Base-by-base conservation (phyloP, 2,329 filamentous ascomycete genomes). In the Fusarium tanahbumbuense region DNA sequence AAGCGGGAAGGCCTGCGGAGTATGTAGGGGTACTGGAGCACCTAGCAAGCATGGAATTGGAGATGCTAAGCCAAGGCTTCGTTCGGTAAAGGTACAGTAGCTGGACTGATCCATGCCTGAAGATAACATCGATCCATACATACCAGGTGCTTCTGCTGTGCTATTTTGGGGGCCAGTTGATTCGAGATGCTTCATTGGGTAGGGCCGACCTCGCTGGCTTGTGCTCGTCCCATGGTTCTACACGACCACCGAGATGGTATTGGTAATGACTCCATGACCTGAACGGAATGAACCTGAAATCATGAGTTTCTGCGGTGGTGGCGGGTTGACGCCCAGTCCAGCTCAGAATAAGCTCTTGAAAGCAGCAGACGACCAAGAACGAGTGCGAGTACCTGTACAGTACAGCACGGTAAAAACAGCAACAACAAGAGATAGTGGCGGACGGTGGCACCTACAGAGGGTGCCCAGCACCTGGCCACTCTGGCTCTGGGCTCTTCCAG, bases 101-200 rank as follows among this genome's bases (percentile, higher is more conserved):
- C n/a, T 64, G 52, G 58, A 68, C 55, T 47, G 67, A 40, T 64
- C 62, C 67, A 70, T 70, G 56, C 57, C 67, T 70, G 48, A 70
- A 63, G 67, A 70, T 56, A 71, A 49, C 67, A 71, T 70, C 68
- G 67, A 70, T 70, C 67, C 68, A 70, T 70, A 58, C 61, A 50
- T 56, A 37, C 56, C 67, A 55, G 57, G 57, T 61, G 67, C 55
- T 68, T 64, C 42, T 57, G 25, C 13, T 68, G 67, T 71, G 67
- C 68, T 70, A 70, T 70, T 70, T 70, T 70, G 67, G 67, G 68
- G 67, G 52, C 20, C 68, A 57, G 46, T 56, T 25, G 34, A 47
- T 60, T 60, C 52, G 34, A 30, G 54, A 68, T 60, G 63, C 45
- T 56, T 67, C 41, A 70, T 70, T 70, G 67, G 64, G 54, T 32